Conservation (phyloP, 75 land plant genomes). For the Cupressus sempervirens region DNA sequence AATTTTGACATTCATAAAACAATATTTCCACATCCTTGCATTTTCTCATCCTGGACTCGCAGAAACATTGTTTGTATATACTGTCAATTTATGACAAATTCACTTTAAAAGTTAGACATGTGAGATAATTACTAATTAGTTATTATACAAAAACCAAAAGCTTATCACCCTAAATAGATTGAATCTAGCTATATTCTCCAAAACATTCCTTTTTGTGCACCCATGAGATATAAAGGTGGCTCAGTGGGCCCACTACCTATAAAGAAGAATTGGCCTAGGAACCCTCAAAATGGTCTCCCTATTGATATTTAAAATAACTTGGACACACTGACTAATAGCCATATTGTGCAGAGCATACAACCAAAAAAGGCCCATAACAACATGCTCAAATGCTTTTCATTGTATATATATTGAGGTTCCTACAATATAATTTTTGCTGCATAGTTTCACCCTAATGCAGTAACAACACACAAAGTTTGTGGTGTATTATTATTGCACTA, state of each 20-base stretch:
- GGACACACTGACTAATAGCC: not conserved
- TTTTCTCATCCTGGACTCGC: too few relatives aligned
- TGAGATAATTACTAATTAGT: too few relatives aligned
- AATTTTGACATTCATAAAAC: too few relatives aligned
- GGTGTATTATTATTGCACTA: not conserved
- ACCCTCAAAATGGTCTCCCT: not conserved
- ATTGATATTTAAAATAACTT: too few relatives aligned
- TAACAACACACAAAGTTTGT: not conserved
- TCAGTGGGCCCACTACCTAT: not conserved
- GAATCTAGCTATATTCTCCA: not conserved
- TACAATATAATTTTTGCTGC: not conserved
- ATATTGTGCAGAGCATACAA: not conserved
- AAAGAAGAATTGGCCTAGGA: not conserved
- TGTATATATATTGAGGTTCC: not conserved
- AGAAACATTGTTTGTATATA: too few relatives aligned
- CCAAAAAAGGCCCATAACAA: not conserved
- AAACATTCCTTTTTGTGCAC: not conserved
- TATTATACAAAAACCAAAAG: not conserved
- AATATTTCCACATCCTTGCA: too few relatives aligned
- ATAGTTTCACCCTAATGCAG: not conserved
- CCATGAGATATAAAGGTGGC: not conserved
- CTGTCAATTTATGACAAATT: too few relatives aligned
- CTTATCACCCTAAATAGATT: not conserved
- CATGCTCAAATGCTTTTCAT: not conserved
- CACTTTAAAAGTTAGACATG: not conserved